Evolutionary conservation across 129 eudicot species (phyloP).

Genomic region (Tagetes patula): DNA sequence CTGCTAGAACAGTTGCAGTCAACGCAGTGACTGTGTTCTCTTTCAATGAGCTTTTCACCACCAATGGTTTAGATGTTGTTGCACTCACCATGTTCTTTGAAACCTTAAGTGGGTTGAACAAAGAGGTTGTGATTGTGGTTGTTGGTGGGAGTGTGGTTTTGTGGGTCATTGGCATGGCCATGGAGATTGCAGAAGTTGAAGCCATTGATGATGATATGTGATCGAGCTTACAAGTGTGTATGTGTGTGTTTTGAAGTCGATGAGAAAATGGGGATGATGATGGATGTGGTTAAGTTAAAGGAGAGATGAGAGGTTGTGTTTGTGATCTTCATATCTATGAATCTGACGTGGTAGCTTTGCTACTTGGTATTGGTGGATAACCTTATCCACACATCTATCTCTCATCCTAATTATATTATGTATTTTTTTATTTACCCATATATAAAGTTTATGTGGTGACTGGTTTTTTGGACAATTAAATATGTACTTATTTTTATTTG

Average conservation of each 20-base stretch:
- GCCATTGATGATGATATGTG: not conserved
- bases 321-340: not conserved
- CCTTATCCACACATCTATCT: not conserved
- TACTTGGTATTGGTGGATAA: not conserved
- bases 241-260: not conserved
- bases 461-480: not conserved
- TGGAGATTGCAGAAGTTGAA: not conserved
- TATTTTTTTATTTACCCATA: too few relatives aligned
- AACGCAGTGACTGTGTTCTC: slow-evolving; percentile 72
- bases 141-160: slow-evolving; percentile 30
- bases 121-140: slow-evolving; percentile 15
- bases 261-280: not conserved
- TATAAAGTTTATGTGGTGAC: not conserved
- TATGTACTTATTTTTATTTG: not conserved
- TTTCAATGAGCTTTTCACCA: slow-evolving; percentile 64
- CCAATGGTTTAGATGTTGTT: slow-evolving; percentile 6
- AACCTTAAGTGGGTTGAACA: slow-evolving; percentile 45
- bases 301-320: not conserved
- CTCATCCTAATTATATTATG: not conserved
- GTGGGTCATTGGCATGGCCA: slow-evolving; percentile 21
- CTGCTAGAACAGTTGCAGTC: slow-evolving; percentile 79
- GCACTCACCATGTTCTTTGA: not conserved
- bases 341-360: not conserved
- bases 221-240: too few relatives aligned
- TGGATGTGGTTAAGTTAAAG: not conserved